phyloP scores from a whole-genome alignment of 1,284 basidiomycete species.

The Trichosporon coremiiforme region DNA sequence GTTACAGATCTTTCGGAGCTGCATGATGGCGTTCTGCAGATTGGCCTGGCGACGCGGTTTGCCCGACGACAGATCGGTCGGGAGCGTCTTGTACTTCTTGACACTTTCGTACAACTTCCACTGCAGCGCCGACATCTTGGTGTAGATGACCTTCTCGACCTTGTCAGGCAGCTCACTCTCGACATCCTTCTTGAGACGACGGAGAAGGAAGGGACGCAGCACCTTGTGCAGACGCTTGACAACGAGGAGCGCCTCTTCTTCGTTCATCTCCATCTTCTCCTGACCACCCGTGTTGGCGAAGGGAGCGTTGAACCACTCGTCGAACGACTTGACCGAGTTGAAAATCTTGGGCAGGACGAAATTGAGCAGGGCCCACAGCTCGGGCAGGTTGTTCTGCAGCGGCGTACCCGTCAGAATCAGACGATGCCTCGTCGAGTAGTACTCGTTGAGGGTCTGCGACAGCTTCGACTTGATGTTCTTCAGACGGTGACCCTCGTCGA shows the following conservation, averaged over 20 bases:
- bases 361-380: conserved; percentile 97
- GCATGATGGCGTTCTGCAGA: conserved; percentile 98
- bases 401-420: conserved; percentile 98
- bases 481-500: conserved; percentile 99
- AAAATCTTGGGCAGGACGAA: conserved; percentile 98
- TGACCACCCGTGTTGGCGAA: conserved; percentile 92
- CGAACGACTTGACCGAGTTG: conserved; percentile 99
- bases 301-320: conserved; percentile 99
- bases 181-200: conserved; percentile 98
- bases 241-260: conserved; percentile 98
- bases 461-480: conserved; percentile 98
- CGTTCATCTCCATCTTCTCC: conserved; percentile 98
- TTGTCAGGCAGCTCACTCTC: conserved; percentile 98
- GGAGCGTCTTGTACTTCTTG: conserved; percentile 67
- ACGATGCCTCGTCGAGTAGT: conserved; percentile 90
- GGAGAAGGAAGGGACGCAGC: conserved; percentile 87
- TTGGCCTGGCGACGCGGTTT: conserved; percentile 45
- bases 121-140: conserved; percentile 94
- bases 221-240: conserved; percentile 98
- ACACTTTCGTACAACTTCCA: conserved; percentile 91
- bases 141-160: conserved; percentile 98
- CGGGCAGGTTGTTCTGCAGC: conserved; percentile 97
- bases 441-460: conserved; percentile 85
- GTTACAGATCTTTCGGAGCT: conserved; percentile 98
- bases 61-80: conserved; percentile 54